These are phyloP conservation scores for Aspergillus viridinutans DNA, from an alignment of 2,329 filamentous ascomycete species.

Conservation along the genomic window DNA sequence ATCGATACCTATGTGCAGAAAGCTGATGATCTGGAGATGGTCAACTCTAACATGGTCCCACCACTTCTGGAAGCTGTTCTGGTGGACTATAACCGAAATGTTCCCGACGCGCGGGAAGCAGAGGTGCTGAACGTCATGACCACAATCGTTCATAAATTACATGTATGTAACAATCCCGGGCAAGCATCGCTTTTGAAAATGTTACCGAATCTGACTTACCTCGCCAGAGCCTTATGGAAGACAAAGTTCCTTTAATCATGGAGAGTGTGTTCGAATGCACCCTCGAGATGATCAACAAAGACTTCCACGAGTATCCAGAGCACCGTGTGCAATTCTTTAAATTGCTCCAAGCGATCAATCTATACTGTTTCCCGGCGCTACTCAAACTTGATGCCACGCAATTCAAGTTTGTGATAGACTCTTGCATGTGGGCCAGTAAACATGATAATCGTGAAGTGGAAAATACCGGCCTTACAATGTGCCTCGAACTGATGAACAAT, in stretches of 20 bases:
- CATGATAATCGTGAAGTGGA: conserved; percentile 98
- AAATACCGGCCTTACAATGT: conserved; percentile 95
- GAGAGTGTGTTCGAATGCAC: conserved; percentile 98
- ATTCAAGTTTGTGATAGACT: conserved; percentile 99
- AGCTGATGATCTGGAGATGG: conserved; percentile 90
- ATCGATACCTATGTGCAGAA: conserved; percentile 98
- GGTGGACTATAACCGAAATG: conserved; percentile 95
- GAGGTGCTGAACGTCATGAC: conserved; percentile 98
- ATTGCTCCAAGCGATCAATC: conserved; percentile 88
- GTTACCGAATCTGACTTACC: conserved; percentile 27
- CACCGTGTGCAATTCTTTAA: conserved; percentile 99
- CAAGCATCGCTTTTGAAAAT: conserved; percentile 20
- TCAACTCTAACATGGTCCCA: conserved; percentile 92
- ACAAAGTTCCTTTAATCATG: conserved; percentile 96
- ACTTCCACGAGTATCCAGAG: conserved; percentile 98
- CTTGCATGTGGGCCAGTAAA: conserved; percentile 99
- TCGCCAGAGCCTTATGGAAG: conserved; percentile 82
- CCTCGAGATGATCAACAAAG: conserved; percentile 99
- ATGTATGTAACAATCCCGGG: conserved; percentile 59
- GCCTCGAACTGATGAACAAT: conserved; percentile 93
- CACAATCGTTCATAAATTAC: conserved; percentile 92
- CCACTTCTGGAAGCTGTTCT: conserved; percentile 89
- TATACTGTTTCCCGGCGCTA: conserved; percentile 93
- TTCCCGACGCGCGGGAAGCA: conserved; percentile 89
- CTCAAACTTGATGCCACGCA: conserved; percentile 92